A percentile compares a stretch with the other conserved stretches of the same genome.
These are phyloP conservation scores for Saccharomycopsis schoenii DNA, from an alignment of 805 yeast genomes.

Conservation along the genomic window DNA sequence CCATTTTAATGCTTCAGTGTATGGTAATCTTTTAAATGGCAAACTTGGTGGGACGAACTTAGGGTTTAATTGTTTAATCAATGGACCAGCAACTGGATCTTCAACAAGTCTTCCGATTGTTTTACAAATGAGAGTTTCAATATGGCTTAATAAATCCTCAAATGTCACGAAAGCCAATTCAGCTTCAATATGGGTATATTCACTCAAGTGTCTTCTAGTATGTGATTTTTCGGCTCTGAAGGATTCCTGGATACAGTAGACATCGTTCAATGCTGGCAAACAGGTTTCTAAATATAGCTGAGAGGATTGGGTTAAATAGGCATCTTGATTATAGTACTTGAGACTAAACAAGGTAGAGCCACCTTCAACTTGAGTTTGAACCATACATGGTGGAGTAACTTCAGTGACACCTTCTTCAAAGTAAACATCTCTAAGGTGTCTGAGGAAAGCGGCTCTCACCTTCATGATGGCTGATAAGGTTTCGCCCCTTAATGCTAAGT, in stretches of 20 bases:
- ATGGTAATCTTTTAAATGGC: slow-evolving; percentile 89
- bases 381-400: slow-evolving; percentile 99
- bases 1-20: slow-evolving; percentile 89
- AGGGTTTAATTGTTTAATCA: slow-evolving; percentile 88
- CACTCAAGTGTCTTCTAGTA: slow-evolving; percentile 95
- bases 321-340: slow-evolving; percentile 95
- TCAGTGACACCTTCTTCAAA: slow-evolving; percentile 68
- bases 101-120: slow-evolving; percentile 67
- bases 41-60: slow-evolving; percentile 67
- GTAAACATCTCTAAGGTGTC: slow-evolving; percentile 67
- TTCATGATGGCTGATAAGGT: slow-evolving; percentile 85
- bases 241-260: slow-evolving; percentile 93
- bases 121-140: slow-evolving; percentile 67
- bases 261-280: slow-evolving; percentile 94
- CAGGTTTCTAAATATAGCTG: slow-evolving; percentile 95
- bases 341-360: slow-evolving; percentile 91
- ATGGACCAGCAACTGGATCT: slow-evolving; percentile 88
- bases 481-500: slow-evolving; percentile 94
- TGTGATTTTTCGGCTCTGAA: slow-evolving; percentile 99
- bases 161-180: slow-evolving; percentile 84
- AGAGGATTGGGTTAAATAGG: slow-evolving; percentile 91
- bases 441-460: slow-evolving; percentile 77
- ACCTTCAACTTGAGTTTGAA: slow-evolving; percentile 98
- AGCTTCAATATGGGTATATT: slow-evolving; percentile 94
- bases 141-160: slow-evolving; percentile 76